A percentile compares a stretch with the other conserved stretches of the same genome.
phyloP scores from a whole-genome alignment of 352 stramenopile species.

The Globisporangium echinulatum region DNA sequence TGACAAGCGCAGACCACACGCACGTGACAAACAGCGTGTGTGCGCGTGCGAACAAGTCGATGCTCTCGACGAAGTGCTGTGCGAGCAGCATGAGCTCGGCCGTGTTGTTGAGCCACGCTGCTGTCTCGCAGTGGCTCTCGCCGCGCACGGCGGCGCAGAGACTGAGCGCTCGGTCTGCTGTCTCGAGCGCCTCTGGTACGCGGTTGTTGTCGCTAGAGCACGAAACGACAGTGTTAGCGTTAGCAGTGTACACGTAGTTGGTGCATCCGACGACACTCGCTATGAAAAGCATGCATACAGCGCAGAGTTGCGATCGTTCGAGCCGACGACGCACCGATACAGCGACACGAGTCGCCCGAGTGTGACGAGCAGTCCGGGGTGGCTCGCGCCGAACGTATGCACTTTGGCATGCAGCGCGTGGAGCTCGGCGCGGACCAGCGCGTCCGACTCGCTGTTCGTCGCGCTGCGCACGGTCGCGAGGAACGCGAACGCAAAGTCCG shows the following conservation, averaged over 20 bases:
- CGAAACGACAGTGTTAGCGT: too few species aligned
- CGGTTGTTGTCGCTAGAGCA: conserved; percentile 15
- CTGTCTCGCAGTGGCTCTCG: conserved; percentile 26
- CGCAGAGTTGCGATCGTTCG: neutral
- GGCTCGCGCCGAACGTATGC: conserved; percentile 22
- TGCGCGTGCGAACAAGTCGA: conserved; percentile 30
- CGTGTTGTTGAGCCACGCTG: conserved; percentile 36
- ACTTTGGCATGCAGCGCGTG: conserved; percentile 50
- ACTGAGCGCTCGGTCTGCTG: conserved; percentile 31
- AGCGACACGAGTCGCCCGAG: conserved; percentile 35
- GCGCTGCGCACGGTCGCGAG: conserved; percentile 1
- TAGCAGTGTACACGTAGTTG: too few species aligned
- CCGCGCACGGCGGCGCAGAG: conserved; percentile 34
- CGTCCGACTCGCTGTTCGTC: conserved; percentile 22
- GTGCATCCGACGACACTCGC: too few species aligned
- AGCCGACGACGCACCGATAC: conserved; percentile 18
- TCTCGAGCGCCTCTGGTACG: conserved; percentile 22
- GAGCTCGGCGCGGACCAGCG: conserved; percentile 32
- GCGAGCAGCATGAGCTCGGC: conserved; percentile 31
- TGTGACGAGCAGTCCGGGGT: conserved; percentile 28
- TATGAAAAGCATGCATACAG: too few species aligned
- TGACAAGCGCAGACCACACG: neutral
- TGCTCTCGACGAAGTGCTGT: conserved; percentile 21
- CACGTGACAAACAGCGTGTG: conserved; percentile 24
- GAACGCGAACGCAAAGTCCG: neutral